Evolutionary conservation across 192 early-diverging fungal genomes (phyloP).

Genomic region (Phlyctochytrium planicorne): DNA sequence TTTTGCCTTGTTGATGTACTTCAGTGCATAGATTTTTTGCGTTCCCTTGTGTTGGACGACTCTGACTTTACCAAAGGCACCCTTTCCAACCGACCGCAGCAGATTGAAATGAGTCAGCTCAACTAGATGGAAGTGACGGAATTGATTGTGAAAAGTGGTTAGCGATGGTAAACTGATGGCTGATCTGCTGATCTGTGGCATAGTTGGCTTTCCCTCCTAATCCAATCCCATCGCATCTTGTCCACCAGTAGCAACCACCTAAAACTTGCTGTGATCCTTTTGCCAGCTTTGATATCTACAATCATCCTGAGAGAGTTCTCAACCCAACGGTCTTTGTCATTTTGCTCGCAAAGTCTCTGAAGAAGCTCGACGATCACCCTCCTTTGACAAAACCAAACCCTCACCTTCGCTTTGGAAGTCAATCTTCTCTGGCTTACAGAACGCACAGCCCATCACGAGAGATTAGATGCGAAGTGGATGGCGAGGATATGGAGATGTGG

Average conservation of each 20-base stretch:
- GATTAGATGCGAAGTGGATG: background rate
- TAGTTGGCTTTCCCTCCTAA: background rate
- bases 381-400: too few relatives aligned
- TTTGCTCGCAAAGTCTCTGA: too few relatives aligned
- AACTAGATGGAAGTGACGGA: slow-evolving; percentile 30
- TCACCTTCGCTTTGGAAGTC: slow-evolving; percentile 74
- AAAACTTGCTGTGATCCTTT: too few relatives aligned
- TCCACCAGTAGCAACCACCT: too few relatives aligned
- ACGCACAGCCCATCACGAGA: slow-evolving; percentile 40
- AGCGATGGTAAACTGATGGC: background rate
- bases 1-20: slow-evolving; percentile 93
- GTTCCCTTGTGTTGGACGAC: slow-evolving; percentile 86
- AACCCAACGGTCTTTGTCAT: too few relatives aligned
- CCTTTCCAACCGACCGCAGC: slow-evolving; percentile 85
- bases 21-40: slow-evolving; percentile 80
- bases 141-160: background rate
- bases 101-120: slow-evolving; percentile 88
- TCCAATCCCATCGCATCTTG: too few relatives aligned
- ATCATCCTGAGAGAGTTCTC: too few relatives aligned
- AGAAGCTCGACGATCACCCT: too few relatives aligned
- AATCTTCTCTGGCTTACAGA: slow-evolving; percentile 63
- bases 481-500: too few relatives aligned
- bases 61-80: slow-evolving; percentile 92
- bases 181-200: background rate
- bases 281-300: too few relatives aligned